Percentiles rank a stretch among this genome's conserved stretches.
Evolutionary conservation across 2,329 filamentous ascomycete species (phyloP).

Genomic region (Colletotrichum gigasporum): DNA sequence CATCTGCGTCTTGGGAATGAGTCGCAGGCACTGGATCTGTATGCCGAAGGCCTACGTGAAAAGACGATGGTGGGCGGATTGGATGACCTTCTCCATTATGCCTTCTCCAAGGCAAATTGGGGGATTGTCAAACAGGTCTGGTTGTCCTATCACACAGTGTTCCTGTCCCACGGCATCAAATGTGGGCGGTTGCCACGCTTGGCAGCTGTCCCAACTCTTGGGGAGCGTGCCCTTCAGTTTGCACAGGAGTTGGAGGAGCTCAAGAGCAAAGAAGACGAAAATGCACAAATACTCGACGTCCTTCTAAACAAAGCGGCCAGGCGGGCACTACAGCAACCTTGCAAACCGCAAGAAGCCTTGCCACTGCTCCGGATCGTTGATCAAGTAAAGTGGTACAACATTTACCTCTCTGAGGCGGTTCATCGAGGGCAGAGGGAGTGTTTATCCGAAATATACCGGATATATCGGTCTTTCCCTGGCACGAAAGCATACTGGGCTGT

Average conservation of each 20-base stretch:
- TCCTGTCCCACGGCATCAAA: conserved; percentile 6
- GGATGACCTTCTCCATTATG: conserved; percentile 53
- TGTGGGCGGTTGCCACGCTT: conserved; percentile 34
- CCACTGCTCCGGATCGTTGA: conserved; percentile 51
- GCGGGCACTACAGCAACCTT: conserved; percentile 43
- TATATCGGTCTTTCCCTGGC: conserved; percentile 53
- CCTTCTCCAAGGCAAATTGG: conserved; percentile 50
- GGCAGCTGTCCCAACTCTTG: conserved; percentile 39
- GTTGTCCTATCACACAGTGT: conserved; percentile 43
- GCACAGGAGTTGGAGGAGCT: conserved; percentile 15
- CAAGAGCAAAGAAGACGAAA: not conserved
- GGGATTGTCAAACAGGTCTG: conserved; percentile 46
- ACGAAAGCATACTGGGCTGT: conserved; percentile 48
- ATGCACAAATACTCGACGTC: conserved; percentile 28
- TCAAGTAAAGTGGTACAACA: conserved; percentile 52
- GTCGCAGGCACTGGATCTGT: conserved; percentile 49
- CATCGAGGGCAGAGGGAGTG: conserved; percentile 40
- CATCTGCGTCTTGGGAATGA: conserved; percentile 51
- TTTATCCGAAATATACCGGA: conserved; percentile 53
- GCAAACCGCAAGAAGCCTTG: conserved; percentile 43
- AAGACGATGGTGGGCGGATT: conserved; percentile 49
- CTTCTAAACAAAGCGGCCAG: conserved; percentile 44
- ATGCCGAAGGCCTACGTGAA: conserved; percentile 47
- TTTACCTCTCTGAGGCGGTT: conserved; percentile 49
- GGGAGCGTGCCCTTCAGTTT: conserved; percentile 44